Conservation (phyloP, 1,284 basidiomycete genomes). For the Rhodotorula sp. region DNA sequence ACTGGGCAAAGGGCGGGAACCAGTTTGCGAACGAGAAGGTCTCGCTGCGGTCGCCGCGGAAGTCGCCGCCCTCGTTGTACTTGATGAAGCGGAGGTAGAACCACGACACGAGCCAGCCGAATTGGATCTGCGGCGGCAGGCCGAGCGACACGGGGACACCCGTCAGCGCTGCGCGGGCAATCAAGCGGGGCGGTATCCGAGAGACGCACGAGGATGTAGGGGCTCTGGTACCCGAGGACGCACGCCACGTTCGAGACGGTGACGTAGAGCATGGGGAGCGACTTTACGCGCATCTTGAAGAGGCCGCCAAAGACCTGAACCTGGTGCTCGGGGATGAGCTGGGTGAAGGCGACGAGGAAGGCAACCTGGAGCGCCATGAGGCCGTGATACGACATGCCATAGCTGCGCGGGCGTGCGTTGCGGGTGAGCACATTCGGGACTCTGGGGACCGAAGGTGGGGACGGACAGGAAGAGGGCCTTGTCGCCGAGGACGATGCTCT, state of each 20-base stretch:
- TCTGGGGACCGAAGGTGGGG: no score
- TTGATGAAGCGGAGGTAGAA: conserved; percentile 96
- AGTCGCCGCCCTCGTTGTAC: conserved; percentile 62
- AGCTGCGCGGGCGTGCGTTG: conserved; percentile 56
- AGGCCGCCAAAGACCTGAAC: conserved; percentile 80
- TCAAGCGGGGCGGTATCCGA: background rate
- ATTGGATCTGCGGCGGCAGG: conserved; percentile 65
- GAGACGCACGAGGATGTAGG: conserved; percentile 69
- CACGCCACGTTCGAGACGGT: conserved; percentile 87
- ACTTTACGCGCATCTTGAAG: conserved; percentile 86
- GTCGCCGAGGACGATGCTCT: conserved; percentile 67
- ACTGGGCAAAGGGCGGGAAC: conserved; percentile 96
- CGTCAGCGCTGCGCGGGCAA: conserved; percentile 55
- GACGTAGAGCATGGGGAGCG: conserved; percentile 89
- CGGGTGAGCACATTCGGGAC: no score
- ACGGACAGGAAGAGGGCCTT: conserved; percentile 73
- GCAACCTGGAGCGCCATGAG: conserved; percentile 88
- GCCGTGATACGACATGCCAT: conserved; percentile 85
- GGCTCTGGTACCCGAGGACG: conserved; percentile 83
- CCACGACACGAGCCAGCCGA: conserved; percentile 96
- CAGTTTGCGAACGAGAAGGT: conserved; percentile 94
- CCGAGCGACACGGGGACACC: no score
- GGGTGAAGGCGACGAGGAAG: conserved; percentile 92
- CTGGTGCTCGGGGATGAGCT: conserved; percentile 96
- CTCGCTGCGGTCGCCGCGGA: conserved; percentile 83